These are phyloP conservation scores for Cladophialophora yegresii DNA, from an alignment of 2,329 filamentous ascomycete genomes.

Conservation along the genomic window DNA sequence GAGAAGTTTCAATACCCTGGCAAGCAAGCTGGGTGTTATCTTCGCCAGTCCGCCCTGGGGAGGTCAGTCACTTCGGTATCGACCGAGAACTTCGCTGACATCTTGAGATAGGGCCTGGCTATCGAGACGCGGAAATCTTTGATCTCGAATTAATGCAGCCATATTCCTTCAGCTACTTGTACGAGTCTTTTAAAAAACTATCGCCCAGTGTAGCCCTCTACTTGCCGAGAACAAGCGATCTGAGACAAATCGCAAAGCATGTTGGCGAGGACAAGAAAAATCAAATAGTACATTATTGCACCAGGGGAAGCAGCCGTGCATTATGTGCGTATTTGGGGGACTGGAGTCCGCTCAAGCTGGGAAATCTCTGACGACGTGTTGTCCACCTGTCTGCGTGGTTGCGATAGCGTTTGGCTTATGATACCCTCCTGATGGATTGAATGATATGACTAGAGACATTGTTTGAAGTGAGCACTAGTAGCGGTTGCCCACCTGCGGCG, in stretches of 20 bases:
- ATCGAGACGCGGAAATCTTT: constrained; percentile 70
- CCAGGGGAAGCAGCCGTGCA: constrained; percentile 82
- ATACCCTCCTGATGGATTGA: not conserved
- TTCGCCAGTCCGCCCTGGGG: constrained; percentile 76
- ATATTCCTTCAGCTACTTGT: constrained; percentile 69
- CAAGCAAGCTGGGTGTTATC: constrained; percentile 58
- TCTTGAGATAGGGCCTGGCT: constrained; percentile 57
- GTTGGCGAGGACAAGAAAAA: constrained; percentile 58
- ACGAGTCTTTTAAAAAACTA: constrained; percentile 59
- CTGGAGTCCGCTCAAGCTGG: constrained; percentile 24
- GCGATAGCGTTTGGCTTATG: not conserved
- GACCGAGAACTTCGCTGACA: not conserved
- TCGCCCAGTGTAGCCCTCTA: constrained; percentile 68
- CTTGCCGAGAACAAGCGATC: constrained; percentile 79
- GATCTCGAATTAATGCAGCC: constrained; percentile 85
- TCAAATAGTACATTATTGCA: constrained; percentile 85
- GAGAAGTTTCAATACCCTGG: constrained; percentile 50
- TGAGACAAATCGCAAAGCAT: constrained; percentile 70
- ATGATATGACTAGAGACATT: not conserved
- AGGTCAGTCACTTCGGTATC: constrained; percentile 48
- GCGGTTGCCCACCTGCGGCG: not conserved
- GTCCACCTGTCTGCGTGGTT: not conserved
- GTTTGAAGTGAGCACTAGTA: not conserved
- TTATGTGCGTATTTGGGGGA: constrained; percentile 61
- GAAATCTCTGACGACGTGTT: constrained; percentile 6